Evolutionary conservation across 176 grass and related monocot genomes (phyloP).

Genomic region (Hyparrhenia diplandra): DNA sequence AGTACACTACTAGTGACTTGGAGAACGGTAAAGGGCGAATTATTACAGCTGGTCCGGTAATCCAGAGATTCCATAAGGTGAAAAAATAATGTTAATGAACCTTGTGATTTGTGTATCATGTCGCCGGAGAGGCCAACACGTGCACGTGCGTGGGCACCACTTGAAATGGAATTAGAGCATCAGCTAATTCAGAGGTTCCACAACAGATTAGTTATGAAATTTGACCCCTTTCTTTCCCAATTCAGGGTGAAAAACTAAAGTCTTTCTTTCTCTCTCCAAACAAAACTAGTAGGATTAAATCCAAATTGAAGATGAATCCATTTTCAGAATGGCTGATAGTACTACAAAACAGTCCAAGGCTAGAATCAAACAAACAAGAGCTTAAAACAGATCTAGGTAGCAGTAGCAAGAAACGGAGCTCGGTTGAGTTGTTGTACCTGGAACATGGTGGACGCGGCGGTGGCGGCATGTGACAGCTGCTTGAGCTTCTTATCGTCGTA

Average conservation of each 20-base stretch:
- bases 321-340: not conserved
- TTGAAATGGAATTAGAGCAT: not conserved
- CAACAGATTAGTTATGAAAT: not conserved
- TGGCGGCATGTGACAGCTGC: slow-evolving; percentile 60
- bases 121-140: slow-evolving; percentile 5
- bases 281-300: not conserved
- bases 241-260: not conserved
- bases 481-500: slow-evolving; percentile 95
- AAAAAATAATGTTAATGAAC: not conserved
- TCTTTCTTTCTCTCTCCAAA: not conserved
- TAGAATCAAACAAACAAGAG: no score
- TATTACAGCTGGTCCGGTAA: not conserved
- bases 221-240: not conserved
- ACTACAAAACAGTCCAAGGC: not conserved
- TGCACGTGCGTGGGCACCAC: slow-evolving; percentile 24
- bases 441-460: slow-evolving; percentile 73
- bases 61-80: not conserved
- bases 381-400: no score
- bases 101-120: not conserved
- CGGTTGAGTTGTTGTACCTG: slow-evolving; percentile 2
- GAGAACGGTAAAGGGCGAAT: not conserved
- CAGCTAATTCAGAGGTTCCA: not conserved
- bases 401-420: not conserved
- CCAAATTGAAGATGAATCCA: not conserved
- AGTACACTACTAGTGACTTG: not conserved